A percentile compares a stretch with the other conserved stretches of the same genome.
Conservation (phyloP, 2,329 filamentous ascomycete species). For the Chaetomium globosum region DNA sequence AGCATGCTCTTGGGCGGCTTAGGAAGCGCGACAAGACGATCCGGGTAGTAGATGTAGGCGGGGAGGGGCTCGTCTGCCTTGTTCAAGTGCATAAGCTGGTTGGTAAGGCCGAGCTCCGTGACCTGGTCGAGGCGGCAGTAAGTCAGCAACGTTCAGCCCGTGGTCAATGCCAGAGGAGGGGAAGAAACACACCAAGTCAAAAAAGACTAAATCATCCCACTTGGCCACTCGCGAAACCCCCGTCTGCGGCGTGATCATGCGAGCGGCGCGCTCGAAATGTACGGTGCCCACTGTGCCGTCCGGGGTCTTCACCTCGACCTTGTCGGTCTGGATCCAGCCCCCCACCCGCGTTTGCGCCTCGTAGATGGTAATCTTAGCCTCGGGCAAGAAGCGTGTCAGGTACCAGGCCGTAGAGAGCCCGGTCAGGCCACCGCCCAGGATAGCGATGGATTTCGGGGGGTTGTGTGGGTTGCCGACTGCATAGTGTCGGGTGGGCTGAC, state of each 20-base stretch:
- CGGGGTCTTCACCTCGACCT: constrained; percentile 55
- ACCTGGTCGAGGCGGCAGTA: constrained; percentile 22
- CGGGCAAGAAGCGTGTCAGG: constrained; percentile 67
- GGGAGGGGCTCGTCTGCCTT: constrained; percentile 53
- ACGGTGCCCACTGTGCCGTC: constrained; percentile 61
- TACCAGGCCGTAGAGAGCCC: constrained; percentile 79
- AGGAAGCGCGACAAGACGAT: constrained; percentile 69
- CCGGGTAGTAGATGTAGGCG: constrained; percentile 86
- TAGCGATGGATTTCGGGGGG: constrained; percentile 53
- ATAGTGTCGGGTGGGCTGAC: constrained; percentile 15
- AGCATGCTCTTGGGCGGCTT: constrained; percentile 13
- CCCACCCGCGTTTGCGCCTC: constrained; percentile 72
- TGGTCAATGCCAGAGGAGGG: not conserved
- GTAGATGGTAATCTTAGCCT: constrained; percentile 75
- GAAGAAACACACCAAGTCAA: constrained; percentile 65
- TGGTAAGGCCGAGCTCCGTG: constrained; percentile 48
- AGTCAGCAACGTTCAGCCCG: constrained; percentile 11
- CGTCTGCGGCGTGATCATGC: constrained; percentile 66
- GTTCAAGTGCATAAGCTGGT: constrained; percentile 57
- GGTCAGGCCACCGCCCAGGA: constrained; percentile 81
- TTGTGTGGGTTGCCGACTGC: constrained; percentile 3
- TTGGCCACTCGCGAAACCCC: constrained; percentile 37
- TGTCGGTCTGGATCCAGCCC: constrained; percentile 78
- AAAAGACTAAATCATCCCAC: constrained; percentile 66
- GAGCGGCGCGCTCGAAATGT: constrained; percentile 80